Percentiles rank a stretch among this genome's conserved stretches.
Conservation (phyloP, 208 protist genomes). For the Tritrichomonas musculus region DNA sequence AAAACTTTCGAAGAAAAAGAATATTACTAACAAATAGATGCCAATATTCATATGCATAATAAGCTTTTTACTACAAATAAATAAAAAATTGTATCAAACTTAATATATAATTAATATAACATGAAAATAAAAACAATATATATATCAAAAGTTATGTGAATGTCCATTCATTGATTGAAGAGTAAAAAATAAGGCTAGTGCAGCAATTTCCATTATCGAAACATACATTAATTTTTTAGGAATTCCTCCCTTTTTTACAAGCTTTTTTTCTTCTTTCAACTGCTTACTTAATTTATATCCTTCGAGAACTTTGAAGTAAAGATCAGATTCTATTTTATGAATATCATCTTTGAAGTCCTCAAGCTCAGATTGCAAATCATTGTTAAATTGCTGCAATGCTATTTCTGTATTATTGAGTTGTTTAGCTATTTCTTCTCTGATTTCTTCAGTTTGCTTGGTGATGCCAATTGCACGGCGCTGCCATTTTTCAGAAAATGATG, state of each 20-base stretch:
- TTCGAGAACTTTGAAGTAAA: background rate
- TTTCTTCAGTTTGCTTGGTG: background rate
- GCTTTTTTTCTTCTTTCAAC: background rate
- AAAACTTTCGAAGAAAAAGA: background rate
- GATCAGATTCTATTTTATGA: background rate
- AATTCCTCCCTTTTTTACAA: background rate
- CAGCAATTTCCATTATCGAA: background rate
- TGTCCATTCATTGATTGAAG: too few relatives aligned
- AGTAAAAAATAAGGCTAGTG: too few relatives aligned
- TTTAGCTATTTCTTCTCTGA: background rate
- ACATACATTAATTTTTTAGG: background rate
- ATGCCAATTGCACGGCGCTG: background rate
- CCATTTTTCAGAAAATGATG: background rate
- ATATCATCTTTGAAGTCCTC: background rate
- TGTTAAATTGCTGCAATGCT: background rate
- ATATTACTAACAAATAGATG: background rate
- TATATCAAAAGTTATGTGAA: too few relatives aligned
- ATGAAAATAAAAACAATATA: background rate
- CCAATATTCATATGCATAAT: background rate
- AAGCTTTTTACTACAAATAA: background rate
- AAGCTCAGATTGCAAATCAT: background rate
- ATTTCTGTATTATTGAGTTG: background rate
- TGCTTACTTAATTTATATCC: background rate
- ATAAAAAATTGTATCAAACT: background rate
- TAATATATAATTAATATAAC: background rate